Evolutionary conservation across 495 filamentous ascomycete species (phyloP).

Genomic region (Hypomontagnella monticulosa): DNA sequence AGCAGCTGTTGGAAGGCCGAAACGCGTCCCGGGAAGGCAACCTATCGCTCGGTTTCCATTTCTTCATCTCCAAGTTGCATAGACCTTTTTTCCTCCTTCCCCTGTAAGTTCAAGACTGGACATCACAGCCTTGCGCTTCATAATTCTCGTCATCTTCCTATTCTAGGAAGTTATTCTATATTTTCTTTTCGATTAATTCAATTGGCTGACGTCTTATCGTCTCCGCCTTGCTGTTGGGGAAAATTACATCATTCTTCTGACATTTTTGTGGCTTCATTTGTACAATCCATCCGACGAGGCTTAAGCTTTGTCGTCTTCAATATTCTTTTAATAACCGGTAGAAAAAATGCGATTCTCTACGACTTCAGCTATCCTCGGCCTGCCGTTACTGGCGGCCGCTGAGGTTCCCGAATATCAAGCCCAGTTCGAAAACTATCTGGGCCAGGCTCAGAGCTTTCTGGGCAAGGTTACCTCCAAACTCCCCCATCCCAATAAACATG

Average conservation of each 20-base stretch:
- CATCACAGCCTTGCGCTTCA: slow-evolving; percentile 7
- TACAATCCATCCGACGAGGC: slow-evolving; percentile 16
- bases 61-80: slow-evolving; percentile 11
- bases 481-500: slow-evolving; percentile 57
- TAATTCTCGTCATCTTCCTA: neutral
- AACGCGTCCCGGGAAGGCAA: slow-evolving; percentile 26
- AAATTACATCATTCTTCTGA: slow-evolving; percentile 33
- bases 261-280: neutral
- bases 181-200: slow-evolving; percentile 12
- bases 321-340: slow-evolving; percentile 14
- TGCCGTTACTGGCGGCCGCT: slow-evolving; percentile 75
- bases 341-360: slow-evolving; percentile 76
- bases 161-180: neutral
- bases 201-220: neutral
- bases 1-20: slow-evolving; percentile 26
- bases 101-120: slow-evolving; percentile 10
- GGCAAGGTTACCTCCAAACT: slow-evolving; percentile 69
- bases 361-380: slow-evolving; percentile 65
- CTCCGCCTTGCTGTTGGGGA: slow-evolving; percentile 1
- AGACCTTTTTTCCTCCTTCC: neutral
- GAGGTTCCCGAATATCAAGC: slow-evolving; percentile 70
- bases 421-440: slow-evolving; percentile 69
- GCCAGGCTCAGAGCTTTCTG: slow-evolving; percentile 71
- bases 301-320: slow-evolving; percentile 22
- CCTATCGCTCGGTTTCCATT: slow-evolving; percentile 7